Evolutionary conservation across 768 basidiomycete species (phyloP).

Genomic region (Pleurotus eryngii): DNA sequence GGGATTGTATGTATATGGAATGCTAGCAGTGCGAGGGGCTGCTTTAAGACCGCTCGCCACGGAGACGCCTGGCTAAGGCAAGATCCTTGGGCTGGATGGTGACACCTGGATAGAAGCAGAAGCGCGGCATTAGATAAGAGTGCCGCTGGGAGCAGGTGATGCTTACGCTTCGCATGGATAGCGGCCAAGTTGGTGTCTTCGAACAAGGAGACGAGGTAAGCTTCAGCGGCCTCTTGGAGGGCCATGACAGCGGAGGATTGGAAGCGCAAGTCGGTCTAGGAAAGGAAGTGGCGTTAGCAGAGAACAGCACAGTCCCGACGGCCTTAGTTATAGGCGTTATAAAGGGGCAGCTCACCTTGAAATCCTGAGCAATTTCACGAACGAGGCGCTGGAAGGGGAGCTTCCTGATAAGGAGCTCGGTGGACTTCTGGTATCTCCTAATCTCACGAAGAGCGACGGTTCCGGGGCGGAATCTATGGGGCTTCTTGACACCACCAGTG

Average conservation of each 20-base stretch:
- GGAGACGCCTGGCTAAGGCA: slow-evolving; percentile 80
- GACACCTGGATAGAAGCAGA: slow-evolving; percentile 34
- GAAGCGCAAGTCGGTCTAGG: slow-evolving; percentile 87
- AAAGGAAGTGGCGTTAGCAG: background rate
- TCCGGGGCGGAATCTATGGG: slow-evolving; percentile 94
- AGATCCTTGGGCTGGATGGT: slow-evolving; percentile 87
- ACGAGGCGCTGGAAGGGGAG: slow-evolving; percentile 99
- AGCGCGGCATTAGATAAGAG: slow-evolving; percentile 9
- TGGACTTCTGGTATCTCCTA: slow-evolving; percentile 96
- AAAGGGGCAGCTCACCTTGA: slow-evolving; percentile 59
- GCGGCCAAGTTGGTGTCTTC: slow-evolving; percentile 91
- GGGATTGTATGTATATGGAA: too few species aligned
- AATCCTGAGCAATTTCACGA: slow-evolving; percentile 95
- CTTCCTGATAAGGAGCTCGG: slow-evolving; percentile 98
- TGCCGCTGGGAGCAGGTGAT: background rate
- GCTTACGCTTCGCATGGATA: slow-evolving; percentile 79
- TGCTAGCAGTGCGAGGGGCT: too few species aligned
- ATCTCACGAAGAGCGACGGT: slow-evolving; percentile 99
- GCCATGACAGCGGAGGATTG: slow-evolving; percentile 95
- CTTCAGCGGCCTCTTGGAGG: slow-evolving; percentile 90
- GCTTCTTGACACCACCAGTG: slow-evolving; percentile 99
- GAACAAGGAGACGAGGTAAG: slow-evolving; percentile 82
- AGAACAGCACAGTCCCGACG: too few species aligned
- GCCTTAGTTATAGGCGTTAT: slow-evolving; percentile 6
- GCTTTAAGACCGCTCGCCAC: slow-evolving; percentile 76